Evolutionary conservation across 345 rosid genomes (phyloP), one percentile per base, ranked within the genome.

Genomic region (Acer campestre): DNA sequence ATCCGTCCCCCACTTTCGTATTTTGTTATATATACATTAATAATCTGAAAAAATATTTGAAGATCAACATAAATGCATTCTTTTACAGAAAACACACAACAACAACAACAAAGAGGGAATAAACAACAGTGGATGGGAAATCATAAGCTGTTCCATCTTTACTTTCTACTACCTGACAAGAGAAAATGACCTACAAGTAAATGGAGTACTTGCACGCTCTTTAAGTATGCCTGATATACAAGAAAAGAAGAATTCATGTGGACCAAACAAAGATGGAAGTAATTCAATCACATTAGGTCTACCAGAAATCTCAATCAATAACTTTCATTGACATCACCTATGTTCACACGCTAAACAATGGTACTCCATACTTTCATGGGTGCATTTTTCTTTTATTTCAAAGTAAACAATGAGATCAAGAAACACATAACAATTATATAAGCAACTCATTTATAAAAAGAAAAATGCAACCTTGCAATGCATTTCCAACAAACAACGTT

Each of bases 1-100:
- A 86, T 91, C 44, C 72, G 91, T 74, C 99, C 99, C 67, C 97
- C 91, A 25, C 90, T 89, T 84, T 96, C 95, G 71, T 94, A 94
- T 72, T 83, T 92, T 58, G 84, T 42, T 10, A 86, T 66, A 61
- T 96, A 96, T 9, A 94, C 99, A 49, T 94, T 90, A 77, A 94
- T 83, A 76, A 96, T 86, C 98, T 96, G 93, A 78, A 82, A 76
- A 12, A 42, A 25, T 51, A 20, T 40, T n/a, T 44, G 11, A 82
- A 66, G 40, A 73, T 22, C 13, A 3, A 48, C 7, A 42, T 59
- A 61, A 42, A 6, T 13, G 11, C 55, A 42, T 46, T 25, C 51
- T 42, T 68, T 16, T 25, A n/a, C 10, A 38, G 75, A 27, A 49
- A 49, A 2, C 6, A 23, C 46, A 71, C 27, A 53, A 16, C 58